Evolutionary conservation across 176 grass and related monocot species (phyloP).

Genomic region (Dendrocalamus sinicus): DNA sequence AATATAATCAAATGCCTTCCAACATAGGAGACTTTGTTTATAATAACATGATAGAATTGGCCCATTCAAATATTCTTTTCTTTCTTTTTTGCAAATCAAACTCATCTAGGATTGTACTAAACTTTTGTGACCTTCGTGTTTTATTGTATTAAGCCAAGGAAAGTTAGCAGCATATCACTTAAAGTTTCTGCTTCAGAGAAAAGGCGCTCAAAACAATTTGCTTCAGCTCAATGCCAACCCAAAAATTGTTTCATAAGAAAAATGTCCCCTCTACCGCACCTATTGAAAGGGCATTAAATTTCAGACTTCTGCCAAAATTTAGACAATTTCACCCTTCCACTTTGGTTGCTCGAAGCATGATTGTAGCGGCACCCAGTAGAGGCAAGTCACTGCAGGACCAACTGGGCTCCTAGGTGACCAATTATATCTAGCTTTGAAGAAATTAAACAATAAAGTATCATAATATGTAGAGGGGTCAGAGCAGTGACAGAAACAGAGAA

Average conservation of each 20-base stretch:
- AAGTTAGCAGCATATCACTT: background rate
- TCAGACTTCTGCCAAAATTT: background rate
- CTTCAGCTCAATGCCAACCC: constrained; percentile 1
- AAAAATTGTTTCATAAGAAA: background rate
- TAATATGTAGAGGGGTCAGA: background rate
- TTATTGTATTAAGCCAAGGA: background rate
- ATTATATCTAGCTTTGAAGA: background rate
- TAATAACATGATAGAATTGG: background rate
- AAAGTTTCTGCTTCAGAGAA: constrained; percentile 15
- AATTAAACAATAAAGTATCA: background rate
- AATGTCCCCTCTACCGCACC: background rate
- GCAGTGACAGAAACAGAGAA: background rate
- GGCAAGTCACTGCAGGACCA: background rate
- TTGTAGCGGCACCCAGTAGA: background rate
- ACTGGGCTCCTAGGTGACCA: background rate
- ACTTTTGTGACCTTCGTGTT: background rate
- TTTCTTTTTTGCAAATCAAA: constrained; percentile 13
- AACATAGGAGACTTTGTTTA: background rate
- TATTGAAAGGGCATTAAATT: background rate
- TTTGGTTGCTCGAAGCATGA: background rate
- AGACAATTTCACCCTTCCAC: background rate
- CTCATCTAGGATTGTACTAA: background rate
- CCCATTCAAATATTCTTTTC: background rate
- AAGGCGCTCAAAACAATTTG: background rate
- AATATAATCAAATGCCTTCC: constrained; percentile 6